phyloP scores from a whole-genome alignment of 2,329 filamentous ascomycete genomes.

The Fusarium sp. region DNA sequence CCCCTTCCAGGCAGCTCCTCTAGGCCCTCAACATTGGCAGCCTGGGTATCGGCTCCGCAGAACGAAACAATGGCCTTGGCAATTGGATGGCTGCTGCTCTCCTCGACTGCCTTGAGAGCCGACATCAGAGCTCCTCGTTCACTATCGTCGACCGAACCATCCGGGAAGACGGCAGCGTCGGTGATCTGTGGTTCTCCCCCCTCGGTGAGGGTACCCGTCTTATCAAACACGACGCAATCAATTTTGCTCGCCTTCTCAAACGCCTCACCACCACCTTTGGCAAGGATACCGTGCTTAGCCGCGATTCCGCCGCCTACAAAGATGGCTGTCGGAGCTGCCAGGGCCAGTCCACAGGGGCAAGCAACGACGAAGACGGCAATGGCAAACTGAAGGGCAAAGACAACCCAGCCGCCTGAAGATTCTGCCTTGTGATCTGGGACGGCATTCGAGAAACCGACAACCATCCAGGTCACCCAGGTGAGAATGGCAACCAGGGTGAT shows the following conservation, averaged over 20 bases:
- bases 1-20: slow-evolving; percentile 80
- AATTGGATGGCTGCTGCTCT: slow-evolving; percentile 80
- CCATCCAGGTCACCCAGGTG: slow-evolving; percentile 80
- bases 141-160: slow-evolving; percentile 35
- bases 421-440: slow-evolving; percentile 70
- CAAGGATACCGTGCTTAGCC: slow-evolving; percentile 82
- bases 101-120: slow-evolving; percentile 72
- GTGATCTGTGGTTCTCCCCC: slow-evolving; percentile 79
- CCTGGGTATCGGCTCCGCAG: slow-evolving; percentile 58
- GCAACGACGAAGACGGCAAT: slow-evolving; percentile 90
- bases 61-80: slow-evolving; percentile 77
- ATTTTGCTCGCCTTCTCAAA: slow-evolving; percentile 86
- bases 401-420: slow-evolving; percentile 72
- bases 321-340: slow-evolving; percentile 87
- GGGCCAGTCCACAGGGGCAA: slow-evolving; percentile 84
- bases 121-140: slow-evolving; percentile 57
- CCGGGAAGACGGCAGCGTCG: slow-evolving; percentile 59
- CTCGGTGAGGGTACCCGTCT: slow-evolving; percentile 85
- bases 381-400: slow-evolving; percentile 84
- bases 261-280: slow-evolving; percentile 86
- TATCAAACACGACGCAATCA: slow-evolving; percentile 87
- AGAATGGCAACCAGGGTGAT: slow-evolving; percentile 76
- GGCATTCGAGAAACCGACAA: slow-evolving; percentile 68
- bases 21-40: slow-evolving; percentile 56
- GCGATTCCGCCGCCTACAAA: slow-evolving; percentile 86